A percentile compares a stretch with the other conserved stretches of the same genome.
phyloP scores from a whole-genome alignment of 176 grass and related monocot species.

The Musa troglodytarum region DNA sequence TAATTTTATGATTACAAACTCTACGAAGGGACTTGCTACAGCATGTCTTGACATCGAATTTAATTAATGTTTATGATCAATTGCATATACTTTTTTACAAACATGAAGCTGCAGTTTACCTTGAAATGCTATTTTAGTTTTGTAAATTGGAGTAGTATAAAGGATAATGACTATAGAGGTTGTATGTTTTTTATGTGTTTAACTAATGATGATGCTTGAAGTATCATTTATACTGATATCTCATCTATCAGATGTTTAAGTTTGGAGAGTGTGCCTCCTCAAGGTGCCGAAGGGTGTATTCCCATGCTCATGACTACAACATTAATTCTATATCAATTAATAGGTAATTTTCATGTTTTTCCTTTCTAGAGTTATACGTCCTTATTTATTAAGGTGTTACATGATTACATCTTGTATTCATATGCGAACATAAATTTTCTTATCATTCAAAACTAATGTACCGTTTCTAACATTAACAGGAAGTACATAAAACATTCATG shows the following conservation, averaged over 20 bases:
- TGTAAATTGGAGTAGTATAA: not conserved
- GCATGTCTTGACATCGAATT: not conserved
- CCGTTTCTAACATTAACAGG: not conserved
- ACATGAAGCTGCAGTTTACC: not conserved
- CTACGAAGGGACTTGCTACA: not conserved
- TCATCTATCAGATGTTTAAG: slow-evolving; percentile 7
- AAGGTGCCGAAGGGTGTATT: slow-evolving; percentile 34
- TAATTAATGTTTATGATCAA: too few species aligned
- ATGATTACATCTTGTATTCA: not conserved
- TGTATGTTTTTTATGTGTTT: not conserved
- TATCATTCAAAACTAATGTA: not conserved
- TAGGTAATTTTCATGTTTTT: slow-evolving; percentile 20
- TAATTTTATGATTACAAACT: not conserved
- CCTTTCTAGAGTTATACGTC: not conserved
- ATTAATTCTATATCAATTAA: slow-evolving; percentile 48
- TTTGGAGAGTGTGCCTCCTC: slow-evolving; percentile 24
- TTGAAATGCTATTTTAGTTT: not conserved
- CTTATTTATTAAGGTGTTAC: not conserved
- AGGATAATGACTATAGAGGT: not conserved
- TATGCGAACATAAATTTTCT: too few species aligned
- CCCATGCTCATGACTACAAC: slow-evolving; percentile 33
- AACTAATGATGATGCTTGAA: not conserved
- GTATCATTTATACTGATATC: not conserved
- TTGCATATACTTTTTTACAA: not conserved
- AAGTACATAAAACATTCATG: not conserved